Conservation (phyloP, 345 rosid species). For the Stellera chamaejasme region DNA sequence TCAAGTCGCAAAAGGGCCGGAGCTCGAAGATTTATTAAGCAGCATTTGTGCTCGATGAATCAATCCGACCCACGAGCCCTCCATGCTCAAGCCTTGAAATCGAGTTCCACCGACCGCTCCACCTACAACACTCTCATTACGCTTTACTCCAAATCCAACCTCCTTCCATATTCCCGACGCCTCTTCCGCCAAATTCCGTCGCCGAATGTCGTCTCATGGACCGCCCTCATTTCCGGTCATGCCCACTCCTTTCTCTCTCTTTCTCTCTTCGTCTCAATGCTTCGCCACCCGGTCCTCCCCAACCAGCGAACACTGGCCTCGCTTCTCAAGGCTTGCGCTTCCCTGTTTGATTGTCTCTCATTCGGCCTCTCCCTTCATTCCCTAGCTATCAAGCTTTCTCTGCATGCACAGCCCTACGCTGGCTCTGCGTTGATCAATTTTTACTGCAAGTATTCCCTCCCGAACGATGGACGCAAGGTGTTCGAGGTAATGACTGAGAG, state of each 20-base stretch:
- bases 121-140: slow-evolving; percentile 28
- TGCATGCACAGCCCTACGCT: slow-evolving; percentile 21
- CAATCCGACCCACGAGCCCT: slow-evolving; percentile 28
- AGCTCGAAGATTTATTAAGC: too few species aligned
- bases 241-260: slow-evolving; percentile 25
- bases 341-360: slow-evolving; percentile 18
- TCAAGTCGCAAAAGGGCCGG: too few species aligned
- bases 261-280: slow-evolving; percentile 38
- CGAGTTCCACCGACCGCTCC: slow-evolving; percentile 15
- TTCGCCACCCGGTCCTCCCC: slow-evolving; percentile 32
- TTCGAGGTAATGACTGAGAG: slow-evolving; percentile 33
- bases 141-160: slow-evolving; percentile 27
- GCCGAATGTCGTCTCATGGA: slow-evolving; percentile 46
- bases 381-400: slow-evolving; percentile 29
- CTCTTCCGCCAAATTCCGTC: slow-evolving; percentile 32
- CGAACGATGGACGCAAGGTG: slow-evolving; percentile 20
- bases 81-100: slow-evolving; percentile 29
- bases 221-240: slow-evolving; percentile 34
- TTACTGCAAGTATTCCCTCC: slow-evolving; percentile 17
- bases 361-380: slow-evolving; percentile 36
- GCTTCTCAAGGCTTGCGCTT: slow-evolving; percentile 33
- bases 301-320: slow-evolving; percentile 34
- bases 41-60: too few species aligned
- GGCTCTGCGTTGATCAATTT: slow-evolving; percentile 32
- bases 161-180: slow-evolving; percentile 20